phyloP scores from a whole-genome alignment of 176 grass and related monocot genomes.

The Juncus inflexus region DNA sequence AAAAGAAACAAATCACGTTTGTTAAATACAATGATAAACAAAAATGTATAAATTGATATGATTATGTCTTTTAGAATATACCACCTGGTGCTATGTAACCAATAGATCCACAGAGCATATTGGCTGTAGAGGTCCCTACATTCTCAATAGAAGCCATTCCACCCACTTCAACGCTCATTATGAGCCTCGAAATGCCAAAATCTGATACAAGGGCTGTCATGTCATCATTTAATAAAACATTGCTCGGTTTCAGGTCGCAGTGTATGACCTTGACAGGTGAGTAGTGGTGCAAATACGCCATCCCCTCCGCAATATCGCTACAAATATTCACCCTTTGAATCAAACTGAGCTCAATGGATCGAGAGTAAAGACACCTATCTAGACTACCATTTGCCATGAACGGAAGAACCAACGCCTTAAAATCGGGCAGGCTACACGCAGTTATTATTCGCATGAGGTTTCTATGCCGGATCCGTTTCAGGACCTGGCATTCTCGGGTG shows the following conservation, averaged over 20 bases:
- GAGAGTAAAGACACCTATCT: conserved; percentile 62
- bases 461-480: conserved; percentile 86
- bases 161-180: conserved; percentile 37
- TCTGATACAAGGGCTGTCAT: conserved; percentile 96
- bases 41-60: conserved; percentile 2
- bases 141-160: conserved; percentile 41
- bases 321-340: conserved; percentile 80
- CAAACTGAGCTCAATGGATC: conserved; percentile 50
- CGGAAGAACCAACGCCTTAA: conserved; percentile 91
- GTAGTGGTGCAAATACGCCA: conserved; percentile 92
- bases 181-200: conserved; percentile 73
- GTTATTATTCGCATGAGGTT: conserved; percentile 96
- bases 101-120: conserved; percentile 83
- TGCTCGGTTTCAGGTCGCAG: conserved; percentile 91
- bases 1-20: background rate
- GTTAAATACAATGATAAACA: background rate
- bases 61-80: too few relatives aligned
- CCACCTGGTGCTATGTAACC: conserved; percentile 90
- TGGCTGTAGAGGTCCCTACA: conserved; percentile 61
- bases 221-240: conserved; percentile 86
- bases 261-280: conserved; percentile 88
- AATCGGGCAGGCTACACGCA: conserved; percentile 78
- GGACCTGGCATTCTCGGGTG: conserved; percentile 77
- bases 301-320: conserved; percentile 84
- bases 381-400: conserved; percentile 97